A percentile compares a stretch with the other conserved stretches of the same genome.
These are phyloP conservation scores for Clitocybe nebularis DNA, from an alignment of 1,284 basidiomycete genomes.

Conservation along the genomic window DNA sequence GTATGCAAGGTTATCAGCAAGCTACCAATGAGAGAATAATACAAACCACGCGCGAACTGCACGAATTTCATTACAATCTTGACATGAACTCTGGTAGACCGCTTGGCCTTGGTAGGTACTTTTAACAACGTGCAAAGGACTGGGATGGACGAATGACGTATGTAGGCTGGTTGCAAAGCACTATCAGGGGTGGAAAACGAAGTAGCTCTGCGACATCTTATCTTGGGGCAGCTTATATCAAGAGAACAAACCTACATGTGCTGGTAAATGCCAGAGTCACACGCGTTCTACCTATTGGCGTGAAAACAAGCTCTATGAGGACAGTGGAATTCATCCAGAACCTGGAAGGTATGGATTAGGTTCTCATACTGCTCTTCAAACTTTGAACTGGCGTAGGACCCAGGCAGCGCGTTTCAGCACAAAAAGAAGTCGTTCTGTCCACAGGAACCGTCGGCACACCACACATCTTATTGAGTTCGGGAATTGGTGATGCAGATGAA, in stretches of 20 bases:
- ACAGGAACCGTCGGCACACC: constrained; percentile 23
- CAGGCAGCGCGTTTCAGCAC: constrained; percentile 1
- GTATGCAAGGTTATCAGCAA: constrained; percentile 18
- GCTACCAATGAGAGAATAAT: constrained; percentile 20
- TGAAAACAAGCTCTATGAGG: constrained; percentile 13
- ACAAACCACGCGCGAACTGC: constrained; percentile 17
- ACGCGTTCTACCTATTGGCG: constrained; percentile 15
- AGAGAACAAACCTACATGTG: constrained; percentile 23
- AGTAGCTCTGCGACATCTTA: constrained; percentile 21
- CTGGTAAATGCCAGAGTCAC: constrained; percentile 21
- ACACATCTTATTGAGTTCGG: constrained; percentile 43
- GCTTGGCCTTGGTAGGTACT: constrained; percentile 21
- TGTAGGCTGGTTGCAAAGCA: constrained; percentile 24
- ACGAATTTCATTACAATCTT: constrained; percentile 24
- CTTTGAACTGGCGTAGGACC: too few species aligned
- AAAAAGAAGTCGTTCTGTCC: constrained; percentile 13
- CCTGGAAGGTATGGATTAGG: constrained; percentile 1
- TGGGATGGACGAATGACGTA: background rate
- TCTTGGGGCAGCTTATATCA: constrained; percentile 16
- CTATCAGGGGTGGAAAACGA: constrained; percentile 19
- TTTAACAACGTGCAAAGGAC: background rate
- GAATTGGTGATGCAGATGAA: constrained; percentile 38
- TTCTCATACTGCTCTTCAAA: too few species aligned
- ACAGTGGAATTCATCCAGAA: constrained; percentile 18
- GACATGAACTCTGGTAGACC: constrained; percentile 25